A percentile compares a stretch with the other conserved stretches of the same genome.
Conservation (phyloP, 305 asterid species). For the Fraxinus greggii region DNA sequence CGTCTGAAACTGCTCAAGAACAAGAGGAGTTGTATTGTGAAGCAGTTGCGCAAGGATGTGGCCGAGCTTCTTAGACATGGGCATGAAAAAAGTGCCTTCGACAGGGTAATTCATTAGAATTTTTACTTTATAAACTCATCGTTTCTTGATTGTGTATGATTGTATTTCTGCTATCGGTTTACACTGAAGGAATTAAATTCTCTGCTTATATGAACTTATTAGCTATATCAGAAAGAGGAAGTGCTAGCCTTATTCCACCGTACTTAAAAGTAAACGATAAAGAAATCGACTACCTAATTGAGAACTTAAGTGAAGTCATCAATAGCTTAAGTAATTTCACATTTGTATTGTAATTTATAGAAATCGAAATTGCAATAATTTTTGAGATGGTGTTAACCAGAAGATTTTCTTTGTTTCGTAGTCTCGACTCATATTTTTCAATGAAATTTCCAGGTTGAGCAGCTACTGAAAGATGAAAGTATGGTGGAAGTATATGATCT, state of each 20-base stretch:
- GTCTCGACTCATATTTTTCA: neutral
- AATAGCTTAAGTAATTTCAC: too few species aligned
- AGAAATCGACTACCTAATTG: too few species aligned
- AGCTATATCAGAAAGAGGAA: too few species aligned
- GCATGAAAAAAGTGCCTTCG: constrained; percentile 42
- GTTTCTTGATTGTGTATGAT: too few species aligned
- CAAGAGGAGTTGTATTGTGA: constrained; percentile 58
- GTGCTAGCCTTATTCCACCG: neutral
- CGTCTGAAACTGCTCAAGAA: constrained; percentile 64
- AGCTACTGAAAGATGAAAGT: constrained; percentile 53
- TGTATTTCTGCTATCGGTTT: neutral
- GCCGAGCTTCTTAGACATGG: constrained; percentile 63
- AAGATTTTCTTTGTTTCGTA: neutral
- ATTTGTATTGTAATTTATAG: neutral
- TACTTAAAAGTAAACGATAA: too few species aligned
- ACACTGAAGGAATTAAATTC: neutral
- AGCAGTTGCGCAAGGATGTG: constrained; percentile 53
- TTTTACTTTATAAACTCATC: neutral
- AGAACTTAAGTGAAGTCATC: too few species aligned
- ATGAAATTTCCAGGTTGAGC: constrained; percentile 59
- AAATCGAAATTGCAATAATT: neutral
- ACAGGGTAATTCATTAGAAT: constrained; percentile 41
- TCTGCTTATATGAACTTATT: neutral
- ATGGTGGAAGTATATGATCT: constrained; percentile 55
- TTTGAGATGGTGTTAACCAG: too few species aligned